Conservation (phyloP, 1,139 yeast genomes). For the Saccharomyces hybrid region DNA sequence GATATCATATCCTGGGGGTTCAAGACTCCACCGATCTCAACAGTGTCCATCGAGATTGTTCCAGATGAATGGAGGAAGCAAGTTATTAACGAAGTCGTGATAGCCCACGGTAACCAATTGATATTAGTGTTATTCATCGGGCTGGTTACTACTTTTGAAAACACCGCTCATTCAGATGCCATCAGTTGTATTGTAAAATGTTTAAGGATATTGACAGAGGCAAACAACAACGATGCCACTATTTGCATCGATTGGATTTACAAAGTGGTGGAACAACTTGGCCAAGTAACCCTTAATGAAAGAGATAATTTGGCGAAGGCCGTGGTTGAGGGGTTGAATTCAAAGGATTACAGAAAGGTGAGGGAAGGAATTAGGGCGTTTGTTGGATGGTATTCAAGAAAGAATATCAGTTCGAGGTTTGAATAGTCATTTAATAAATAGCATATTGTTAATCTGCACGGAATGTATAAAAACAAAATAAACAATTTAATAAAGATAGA, state of each 20-base stretch:
- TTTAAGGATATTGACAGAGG: conserved; percentile 43
- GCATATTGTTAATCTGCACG: not conserved
- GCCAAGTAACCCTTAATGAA: conserved; percentile 57
- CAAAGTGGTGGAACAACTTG: conserved; percentile 44
- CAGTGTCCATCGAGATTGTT: conserved; percentile 44
- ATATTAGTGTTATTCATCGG: conserved; percentile 54
- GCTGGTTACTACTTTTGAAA: conserved; percentile 62
- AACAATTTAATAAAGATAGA: not conserved
- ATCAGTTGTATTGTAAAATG: conserved; percentile 65
- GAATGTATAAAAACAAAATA: not conserved
- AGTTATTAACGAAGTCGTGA: conserved; percentile 38
- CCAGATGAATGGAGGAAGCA: conserved; percentile 47
- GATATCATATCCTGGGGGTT: conserved; percentile 83
- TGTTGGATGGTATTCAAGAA: conserved; percentile 74
- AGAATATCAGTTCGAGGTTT: conserved; percentile 55
- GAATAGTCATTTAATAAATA: conserved; percentile 11
- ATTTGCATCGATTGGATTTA: conserved; percentile 50
- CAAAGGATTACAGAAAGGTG: conserved; percentile 67
- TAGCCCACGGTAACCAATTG: conserved; percentile 51
- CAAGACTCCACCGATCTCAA: conserved; percentile 68
- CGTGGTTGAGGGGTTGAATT: conserved; percentile 52
- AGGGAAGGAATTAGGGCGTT: conserved; percentile 67
- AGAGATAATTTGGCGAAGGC: conserved; percentile 50
- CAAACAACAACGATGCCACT: conserved; percentile 25
- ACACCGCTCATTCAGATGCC: conserved; percentile 66